A percentile compares a stretch with the other conserved stretches of the same genome.
phyloP scores from a whole-genome alignment of 495 filamentous ascomycete genomes.

The Cetradonia linearis region DNA sequence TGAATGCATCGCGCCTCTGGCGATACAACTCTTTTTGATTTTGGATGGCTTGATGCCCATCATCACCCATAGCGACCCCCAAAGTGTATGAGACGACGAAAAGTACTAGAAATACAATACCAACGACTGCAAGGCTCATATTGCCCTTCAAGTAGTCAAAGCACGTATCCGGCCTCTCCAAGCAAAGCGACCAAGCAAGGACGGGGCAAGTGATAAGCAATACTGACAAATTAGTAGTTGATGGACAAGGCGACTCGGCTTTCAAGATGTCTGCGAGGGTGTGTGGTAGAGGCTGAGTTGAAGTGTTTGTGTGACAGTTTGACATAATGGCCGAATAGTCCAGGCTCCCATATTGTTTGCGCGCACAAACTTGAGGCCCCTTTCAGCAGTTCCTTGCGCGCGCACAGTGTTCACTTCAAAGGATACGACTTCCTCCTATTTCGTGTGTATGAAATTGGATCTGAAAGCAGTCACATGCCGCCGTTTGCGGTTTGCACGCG shows the following conservation, averaged over 20 bases:
- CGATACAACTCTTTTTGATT: constrained; percentile 19
- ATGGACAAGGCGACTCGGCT: not conserved
- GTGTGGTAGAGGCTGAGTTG: not conserved
- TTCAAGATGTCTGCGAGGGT: not conserved
- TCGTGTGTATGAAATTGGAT: not conserved
- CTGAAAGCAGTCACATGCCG: constrained; percentile 1
- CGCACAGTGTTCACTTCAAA: not conserved
- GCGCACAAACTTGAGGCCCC: not conserved
- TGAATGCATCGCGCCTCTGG: constrained; percentile 19
- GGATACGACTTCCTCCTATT: not conserved
- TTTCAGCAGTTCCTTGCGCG: no score
- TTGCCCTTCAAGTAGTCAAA: not conserved
- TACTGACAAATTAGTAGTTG: not conserved
- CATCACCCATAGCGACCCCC: constrained; percentile 1
- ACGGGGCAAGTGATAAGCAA: not conserved
- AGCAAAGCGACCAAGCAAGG: not conserved
- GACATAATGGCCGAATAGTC: not conserved
- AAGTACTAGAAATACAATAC: constrained; percentile 1
- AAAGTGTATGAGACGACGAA: constrained; percentile 4
- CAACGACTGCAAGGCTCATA: constrained; percentile 10
- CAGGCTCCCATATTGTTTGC: constrained; percentile 5
- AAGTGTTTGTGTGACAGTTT: not conserved
- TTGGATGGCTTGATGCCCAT: not conserved
- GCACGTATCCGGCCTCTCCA: not conserved
- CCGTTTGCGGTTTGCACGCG: not conserved